phyloP scores from a whole-genome alignment of 1,139 yeast species.

The Hyphopichia pseudoburtonii region DNA sequence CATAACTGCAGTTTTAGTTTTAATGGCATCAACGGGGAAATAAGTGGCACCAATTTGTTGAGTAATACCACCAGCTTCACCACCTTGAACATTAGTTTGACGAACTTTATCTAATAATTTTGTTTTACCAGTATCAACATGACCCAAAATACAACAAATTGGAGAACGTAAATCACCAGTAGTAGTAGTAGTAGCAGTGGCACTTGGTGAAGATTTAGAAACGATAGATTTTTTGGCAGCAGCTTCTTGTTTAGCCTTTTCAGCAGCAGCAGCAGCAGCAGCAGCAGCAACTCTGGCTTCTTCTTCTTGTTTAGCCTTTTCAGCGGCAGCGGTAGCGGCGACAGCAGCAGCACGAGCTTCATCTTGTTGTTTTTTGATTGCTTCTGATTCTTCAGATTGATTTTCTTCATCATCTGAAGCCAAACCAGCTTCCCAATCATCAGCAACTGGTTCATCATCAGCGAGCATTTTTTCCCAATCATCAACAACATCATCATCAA shows the following conservation, averaged over 20 bases:
- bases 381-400: slow-evolving; percentile 16
- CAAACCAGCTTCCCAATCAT: slow-evolving; percentile 46
- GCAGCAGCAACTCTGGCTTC: no score
- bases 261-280: slow-evolving; percentile 4
- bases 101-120: slow-evolving; percentile 94
- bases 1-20: slow-evolving; percentile 90
- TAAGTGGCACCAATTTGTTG: slow-evolving; percentile 99
- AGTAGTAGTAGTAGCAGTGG: slow-evolving; percentile 21
- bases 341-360: slow-evolving; percentile 1
- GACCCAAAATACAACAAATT: slow-evolving; percentile 98
- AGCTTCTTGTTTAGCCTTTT: slow-evolving; percentile 13
- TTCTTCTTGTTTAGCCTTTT: slow-evolving; percentile 11
- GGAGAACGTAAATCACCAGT: slow-evolving; percentile 86
- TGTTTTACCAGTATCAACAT: slow-evolving; percentile 99
- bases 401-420: slow-evolving; percentile 19
- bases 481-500: slow-evolving; percentile 51
- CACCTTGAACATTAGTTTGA: slow-evolving; percentile 99
- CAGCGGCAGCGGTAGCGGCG: slow-evolving; percentile 4
- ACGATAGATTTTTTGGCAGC: slow-evolving; percentile 19
- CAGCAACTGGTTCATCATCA: slow-evolving; percentile 48
- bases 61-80: slow-evolving; percentile 99
- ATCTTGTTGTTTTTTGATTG: slow-evolving; percentile 16
- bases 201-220: slow-evolving; percentile 12
- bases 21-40: slow-evolving; percentile 94
- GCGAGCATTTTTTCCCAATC: slow-evolving; percentile 68